Base-by-base conservation (phyloP, 306 rosid genomes). In the Castanospermum australe region DNA sequence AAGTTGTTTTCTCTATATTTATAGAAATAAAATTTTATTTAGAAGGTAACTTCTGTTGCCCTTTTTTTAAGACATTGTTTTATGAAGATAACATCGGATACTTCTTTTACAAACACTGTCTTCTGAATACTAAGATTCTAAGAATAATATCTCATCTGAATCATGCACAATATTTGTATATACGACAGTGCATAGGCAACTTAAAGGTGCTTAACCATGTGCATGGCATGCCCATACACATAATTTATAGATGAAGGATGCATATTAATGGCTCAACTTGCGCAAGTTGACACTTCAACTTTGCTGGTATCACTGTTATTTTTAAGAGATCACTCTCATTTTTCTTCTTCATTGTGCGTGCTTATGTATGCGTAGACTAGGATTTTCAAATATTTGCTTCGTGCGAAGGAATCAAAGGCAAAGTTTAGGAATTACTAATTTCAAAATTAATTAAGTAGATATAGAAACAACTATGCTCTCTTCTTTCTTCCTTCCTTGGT, bases 121-220 rank as follows among this genome's bases (percentile, higher is more conserved):
- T 22, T 67, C 55, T 1, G 54, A 18, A 24, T 21, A 28, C 36
- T 55, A 32, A 24, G 69, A 24, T 21, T 15, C 36, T 55, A 32
- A 24, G 69, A 68, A 56, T 78, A 57, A 20, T 67, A 68, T 67
- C 32, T 78, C n/a, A 9, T 14, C 42, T 68, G 52, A 45, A 45
- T 69, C 12, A 44, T 50, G 71, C 24, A 47, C 38, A 69, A 78
- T 64, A 63, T 8, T 28, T 56, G 18, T 68, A 30, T 32, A 25
- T 15, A 15, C 17, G 51, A 4, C 59, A 57, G 14, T 69, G 28
- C 42, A 57, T 79, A 71, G 61, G 64, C 52, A 32, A 11, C 64
- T 79, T 71, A 63, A 5, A 62, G 28, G 68, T 39, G 68, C 67
- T 73, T 64, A 73, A 65, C 41, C 84, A 81, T 77, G 84, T 81